phyloP scores from a whole-genome alignment of 1,284 basidiomycete genomes.

The Cryptococcus sp. region DNA sequence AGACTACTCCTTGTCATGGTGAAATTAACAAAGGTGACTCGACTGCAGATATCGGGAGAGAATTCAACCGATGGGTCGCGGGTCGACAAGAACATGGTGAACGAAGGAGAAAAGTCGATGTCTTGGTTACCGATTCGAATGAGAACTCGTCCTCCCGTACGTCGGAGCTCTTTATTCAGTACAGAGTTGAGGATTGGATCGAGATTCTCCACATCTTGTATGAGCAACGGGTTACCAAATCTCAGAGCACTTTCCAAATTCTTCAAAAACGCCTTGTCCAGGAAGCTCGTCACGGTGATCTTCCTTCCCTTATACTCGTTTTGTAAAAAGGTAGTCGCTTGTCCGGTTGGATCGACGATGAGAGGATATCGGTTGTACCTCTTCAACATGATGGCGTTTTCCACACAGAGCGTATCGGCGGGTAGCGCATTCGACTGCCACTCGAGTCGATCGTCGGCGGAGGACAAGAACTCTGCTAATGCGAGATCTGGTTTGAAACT shows the following conservation, averaged over 20 bases:
- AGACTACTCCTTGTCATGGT: conserved; percentile 98
- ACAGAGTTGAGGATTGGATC: conserved; percentile 98
- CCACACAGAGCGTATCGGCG: conserved; percentile 89
- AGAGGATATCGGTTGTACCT: conserved; percentile 97
- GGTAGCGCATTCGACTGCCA: conserved; percentile 96
- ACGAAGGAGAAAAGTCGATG: conserved; percentile 98
- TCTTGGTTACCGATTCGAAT: conserved; percentile 98
- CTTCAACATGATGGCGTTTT: conserved; percentile 99
- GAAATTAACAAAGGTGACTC: conserved; percentile 99
- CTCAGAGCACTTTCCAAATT: conserved; percentile 97
- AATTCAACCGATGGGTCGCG: conserved; percentile 96
- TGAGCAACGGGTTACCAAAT: conserved; percentile 94
- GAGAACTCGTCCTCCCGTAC: conserved; percentile 92
- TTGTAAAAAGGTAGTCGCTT: conserved; percentile 88
- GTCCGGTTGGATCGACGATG: conserved; percentile 98
- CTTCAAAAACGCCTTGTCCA: conserved; percentile 98
- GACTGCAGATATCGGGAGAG: conserved; percentile 96
- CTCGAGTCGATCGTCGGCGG: conserved; percentile 88
- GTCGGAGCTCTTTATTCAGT: conserved; percentile 91
- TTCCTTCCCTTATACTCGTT: conserved; percentile 95
- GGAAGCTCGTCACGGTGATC: conserved; percentile 96
- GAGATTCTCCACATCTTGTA: conserved; percentile 96
- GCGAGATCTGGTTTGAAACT: conserved; percentile 90
- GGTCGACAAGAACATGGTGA: conserved; percentile 98
- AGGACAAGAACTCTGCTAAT: conserved; percentile 92